Evolutionary conservation across 345 rosid species (phyloP).

Genomic region (Cardamine occulta): DNA sequence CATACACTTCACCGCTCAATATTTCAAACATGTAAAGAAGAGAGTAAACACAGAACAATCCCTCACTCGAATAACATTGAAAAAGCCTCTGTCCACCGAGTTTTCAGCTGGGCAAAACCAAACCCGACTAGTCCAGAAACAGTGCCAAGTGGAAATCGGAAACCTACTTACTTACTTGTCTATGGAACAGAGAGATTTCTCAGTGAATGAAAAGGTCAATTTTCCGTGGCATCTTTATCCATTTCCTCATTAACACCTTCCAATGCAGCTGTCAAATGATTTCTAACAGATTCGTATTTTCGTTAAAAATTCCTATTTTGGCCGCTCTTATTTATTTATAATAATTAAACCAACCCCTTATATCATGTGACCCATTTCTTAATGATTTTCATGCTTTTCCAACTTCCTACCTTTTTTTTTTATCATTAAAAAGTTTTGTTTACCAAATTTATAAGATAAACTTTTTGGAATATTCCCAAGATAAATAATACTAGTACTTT

Average conservation of each 20-base stretch:
- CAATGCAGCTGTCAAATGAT: constrained; percentile 17
- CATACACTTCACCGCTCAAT: constrained; percentile 7
- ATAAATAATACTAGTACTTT: background rate
- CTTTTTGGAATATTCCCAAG: constrained; percentile 18
- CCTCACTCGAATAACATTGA: constrained; percentile 5
- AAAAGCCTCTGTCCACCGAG: background rate
- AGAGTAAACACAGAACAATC: background rate
- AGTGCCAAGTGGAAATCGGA: background rate
- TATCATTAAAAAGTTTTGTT: background rate
- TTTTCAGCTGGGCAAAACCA: background rate
- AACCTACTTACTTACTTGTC: background rate
- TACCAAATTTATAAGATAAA: background rate
- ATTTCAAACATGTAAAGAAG: background rate
- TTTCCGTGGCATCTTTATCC: background rate
- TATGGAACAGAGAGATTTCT: background rate
- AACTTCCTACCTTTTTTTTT: constrained; percentile 9
- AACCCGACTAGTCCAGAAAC: background rate
- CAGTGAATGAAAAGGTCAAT: background rate
- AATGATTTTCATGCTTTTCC: constrained; percentile 23
- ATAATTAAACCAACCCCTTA: background rate
- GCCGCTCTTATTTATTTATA: background rate
- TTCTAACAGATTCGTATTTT: constrained; percentile 10
- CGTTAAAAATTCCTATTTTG: background rate
- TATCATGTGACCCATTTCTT: constrained; percentile 37
- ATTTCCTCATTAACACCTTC: background rate